These are phyloP conservation scores for Aspergillaceae sp. DNA, from an alignment of 2,329 filamentous ascomycete species.

Conservation along the genomic window DNA sequence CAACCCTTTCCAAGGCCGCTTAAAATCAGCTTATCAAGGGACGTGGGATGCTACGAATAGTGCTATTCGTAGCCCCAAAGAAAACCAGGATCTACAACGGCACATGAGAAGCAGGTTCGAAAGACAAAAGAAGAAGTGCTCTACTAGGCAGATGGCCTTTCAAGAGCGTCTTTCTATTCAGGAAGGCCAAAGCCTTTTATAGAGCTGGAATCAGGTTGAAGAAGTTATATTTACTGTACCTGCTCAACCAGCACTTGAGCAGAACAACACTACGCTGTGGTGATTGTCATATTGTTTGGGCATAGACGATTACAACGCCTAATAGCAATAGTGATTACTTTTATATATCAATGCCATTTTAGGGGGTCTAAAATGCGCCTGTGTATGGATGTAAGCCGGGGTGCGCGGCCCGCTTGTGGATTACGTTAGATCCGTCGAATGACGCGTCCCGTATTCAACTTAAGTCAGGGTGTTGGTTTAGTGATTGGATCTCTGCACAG, in stretches of 20 bases:
- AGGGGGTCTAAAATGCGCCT: too few species aligned
- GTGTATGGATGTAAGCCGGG: too few species aligned
- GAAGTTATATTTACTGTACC: background rate
- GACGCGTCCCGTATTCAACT: too few species aligned
- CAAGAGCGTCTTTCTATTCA: slow-evolving; percentile 2
- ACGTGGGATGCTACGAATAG: slow-evolving; percentile 8
- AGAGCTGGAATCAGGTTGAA: background rate
- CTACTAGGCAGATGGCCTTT: background rate
- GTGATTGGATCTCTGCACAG: too few species aligned
- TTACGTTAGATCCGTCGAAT: too few species aligned
- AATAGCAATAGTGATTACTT: background rate
- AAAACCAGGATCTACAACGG: slow-evolving; percentile 3
- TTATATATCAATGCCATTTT: too few species aligned
- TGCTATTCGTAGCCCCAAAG: slow-evolving; percentile 6
- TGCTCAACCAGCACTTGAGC: background rate
- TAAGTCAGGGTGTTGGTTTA: too few species aligned
- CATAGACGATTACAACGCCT: background rate
- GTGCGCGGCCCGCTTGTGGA: too few species aligned
- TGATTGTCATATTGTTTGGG: background rate
- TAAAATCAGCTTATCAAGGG: slow-evolving; percentile 9
- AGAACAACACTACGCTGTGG: background rate
- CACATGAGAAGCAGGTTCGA: background rate
- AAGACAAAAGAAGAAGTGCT: background rate
- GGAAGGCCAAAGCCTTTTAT: background rate
- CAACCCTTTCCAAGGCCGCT: background rate